phyloP scores from a whole-genome alignment of 495 filamentous ascomycete genomes.

The Friedmanniomyces endolithicus region DNA sequence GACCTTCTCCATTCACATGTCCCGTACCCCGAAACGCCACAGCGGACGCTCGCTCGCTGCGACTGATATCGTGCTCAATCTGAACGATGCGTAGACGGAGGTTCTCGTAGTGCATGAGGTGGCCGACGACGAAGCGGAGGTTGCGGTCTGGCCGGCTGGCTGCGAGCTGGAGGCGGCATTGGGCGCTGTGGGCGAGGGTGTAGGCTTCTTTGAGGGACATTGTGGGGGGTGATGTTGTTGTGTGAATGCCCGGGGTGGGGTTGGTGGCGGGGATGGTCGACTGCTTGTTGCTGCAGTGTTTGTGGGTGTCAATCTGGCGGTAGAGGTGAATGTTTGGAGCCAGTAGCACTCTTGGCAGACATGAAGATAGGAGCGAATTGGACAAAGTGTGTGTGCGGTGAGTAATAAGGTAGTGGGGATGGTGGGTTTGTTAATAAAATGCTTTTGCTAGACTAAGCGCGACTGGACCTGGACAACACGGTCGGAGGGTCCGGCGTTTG shows the following conservation, averaged over 20 bases:
- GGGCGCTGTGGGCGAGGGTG: constrained; percentile 19
- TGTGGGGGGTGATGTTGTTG: neutral
- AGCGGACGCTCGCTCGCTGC: constrained; percentile 7
- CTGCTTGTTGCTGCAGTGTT: neutral
- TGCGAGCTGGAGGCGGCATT: constrained; percentile 20
- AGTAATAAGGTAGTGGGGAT: no score
- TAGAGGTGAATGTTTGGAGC: neutral
- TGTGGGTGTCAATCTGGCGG: neutral
- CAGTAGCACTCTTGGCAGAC: neutral
- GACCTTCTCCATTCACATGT: neutral
- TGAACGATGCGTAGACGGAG: constrained; percentile 21
- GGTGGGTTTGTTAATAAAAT: no score
- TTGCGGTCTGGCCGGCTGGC: constrained; percentile 22
- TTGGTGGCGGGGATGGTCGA: neutral
- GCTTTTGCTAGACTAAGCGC: no score
- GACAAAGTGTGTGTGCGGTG: neutral
- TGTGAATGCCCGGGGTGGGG: no score
- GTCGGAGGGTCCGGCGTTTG: no score
- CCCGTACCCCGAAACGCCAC: constrained; percentile 21
- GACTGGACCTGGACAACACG: no score
- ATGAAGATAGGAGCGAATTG: neutral
- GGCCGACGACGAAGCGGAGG: constrained; percentile 22
- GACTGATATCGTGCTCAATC: constrained; percentile 21
- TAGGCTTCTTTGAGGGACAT: constrained; percentile 24
- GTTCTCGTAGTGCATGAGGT: constrained; percentile 20